These are phyloP conservation scores for Fonsecaea multimorphosa DNA, from an alignment of 2,329 filamentous ascomycete genomes.

Conservation along the genomic window DNA sequence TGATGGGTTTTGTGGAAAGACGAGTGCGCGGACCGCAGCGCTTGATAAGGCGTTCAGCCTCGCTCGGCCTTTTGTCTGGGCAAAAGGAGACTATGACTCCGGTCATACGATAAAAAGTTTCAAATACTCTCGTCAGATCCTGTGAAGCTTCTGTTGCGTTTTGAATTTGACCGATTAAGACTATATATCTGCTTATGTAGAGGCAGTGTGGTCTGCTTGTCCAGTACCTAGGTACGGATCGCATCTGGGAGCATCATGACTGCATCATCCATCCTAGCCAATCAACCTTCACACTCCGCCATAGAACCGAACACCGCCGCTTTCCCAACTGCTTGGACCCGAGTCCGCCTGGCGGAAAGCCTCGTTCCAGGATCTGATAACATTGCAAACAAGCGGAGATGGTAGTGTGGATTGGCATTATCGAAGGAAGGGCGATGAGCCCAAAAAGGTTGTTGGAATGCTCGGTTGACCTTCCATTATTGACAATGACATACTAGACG, in stretches of 20 bases:
- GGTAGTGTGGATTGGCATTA: no score
- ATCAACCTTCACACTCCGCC: background rate
- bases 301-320: background rate
- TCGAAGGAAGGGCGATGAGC: background rate
- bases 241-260: background rate
- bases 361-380: background rate
- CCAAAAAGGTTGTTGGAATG: background rate
- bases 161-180: background rate
- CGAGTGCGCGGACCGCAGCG: background rate
- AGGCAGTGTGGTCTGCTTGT: background rate
- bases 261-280: background rate
- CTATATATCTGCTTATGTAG: background rate
- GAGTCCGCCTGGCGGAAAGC: background rate
- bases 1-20: background rate
- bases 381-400: background rate
- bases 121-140: background rate
- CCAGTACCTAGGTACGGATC: background rate
- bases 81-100: background rate
- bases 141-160: background rate
- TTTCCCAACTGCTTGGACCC: background rate
- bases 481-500: background rate
- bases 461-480: background rate
- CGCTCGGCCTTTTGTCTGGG: background rate
- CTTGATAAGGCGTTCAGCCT: conserved; percentile 5
- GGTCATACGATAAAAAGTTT: background rate